These are phyloP conservation scores for Cryptococcus sp. DNA, from an alignment of 1,284 basidiomycete species.

Conservation along the genomic window DNA sequence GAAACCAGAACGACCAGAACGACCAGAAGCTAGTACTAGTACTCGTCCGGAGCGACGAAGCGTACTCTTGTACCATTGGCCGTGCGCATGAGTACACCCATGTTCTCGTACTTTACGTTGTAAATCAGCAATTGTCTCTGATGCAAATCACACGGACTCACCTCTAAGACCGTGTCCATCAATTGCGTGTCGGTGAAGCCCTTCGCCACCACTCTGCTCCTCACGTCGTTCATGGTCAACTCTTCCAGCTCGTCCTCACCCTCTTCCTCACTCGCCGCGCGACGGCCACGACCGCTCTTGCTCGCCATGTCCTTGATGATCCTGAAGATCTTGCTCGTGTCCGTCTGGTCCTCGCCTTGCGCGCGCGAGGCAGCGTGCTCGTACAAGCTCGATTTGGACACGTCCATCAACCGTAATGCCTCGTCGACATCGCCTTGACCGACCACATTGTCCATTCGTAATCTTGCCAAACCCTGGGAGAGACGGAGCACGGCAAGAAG, in stretches of 20 bases:
- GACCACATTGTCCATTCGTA: slow-evolving; percentile 80
- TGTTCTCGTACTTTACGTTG: slow-evolving; percentile 70
- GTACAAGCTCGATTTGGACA: slow-evolving; percentile 85
- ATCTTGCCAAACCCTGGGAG: slow-evolving; percentile 88
- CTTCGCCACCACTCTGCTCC: slow-evolving; percentile 76
- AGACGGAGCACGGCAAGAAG: slow-evolving; percentile 92
- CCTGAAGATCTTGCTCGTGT: slow-evolving; percentile 79
- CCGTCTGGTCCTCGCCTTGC: slow-evolving; percentile 68
- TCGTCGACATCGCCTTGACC: slow-evolving; percentile 91
- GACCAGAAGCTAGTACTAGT: not conserved
- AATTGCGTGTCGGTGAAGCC: slow-evolving; percentile 89
- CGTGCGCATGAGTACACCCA: slow-evolving; percentile 72
- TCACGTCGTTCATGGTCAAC: slow-evolving; percentile 74
- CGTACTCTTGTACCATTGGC: slow-evolving; percentile 74
- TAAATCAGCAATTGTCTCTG: slow-evolving; percentile 10
- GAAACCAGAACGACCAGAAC: too few relatives aligned
- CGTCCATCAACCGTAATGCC: slow-evolving; percentile 93
- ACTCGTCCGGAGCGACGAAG: slow-evolving; percentile 50
- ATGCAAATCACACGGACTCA: slow-evolving; percentile 54
- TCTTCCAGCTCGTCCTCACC: slow-evolving; percentile 66
- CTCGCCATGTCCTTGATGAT: slow-evolving; percentile 82
- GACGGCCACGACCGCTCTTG: slow-evolving; percentile 48
- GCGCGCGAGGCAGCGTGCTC: slow-evolving; percentile 66
- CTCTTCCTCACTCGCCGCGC: slow-evolving; percentile 60
- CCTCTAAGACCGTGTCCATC: slow-evolving; percentile 76